These are phyloP conservation scores for Russula sp. DNA, from an alignment of 768 basidiomycete genomes.

Conservation along the genomic window DNA sequence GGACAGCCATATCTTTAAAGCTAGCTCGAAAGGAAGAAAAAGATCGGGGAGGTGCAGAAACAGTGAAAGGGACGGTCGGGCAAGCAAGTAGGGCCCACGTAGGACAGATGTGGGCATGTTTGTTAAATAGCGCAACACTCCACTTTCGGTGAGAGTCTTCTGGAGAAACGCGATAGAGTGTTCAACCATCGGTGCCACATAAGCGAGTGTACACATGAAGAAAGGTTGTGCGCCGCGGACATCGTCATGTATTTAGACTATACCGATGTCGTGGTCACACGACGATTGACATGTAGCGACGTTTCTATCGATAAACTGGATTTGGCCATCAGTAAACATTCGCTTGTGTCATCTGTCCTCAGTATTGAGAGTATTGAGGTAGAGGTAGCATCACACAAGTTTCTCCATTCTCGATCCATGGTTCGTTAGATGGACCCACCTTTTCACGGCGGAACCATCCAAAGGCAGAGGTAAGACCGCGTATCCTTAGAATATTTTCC, in stretches of 20 bases:
- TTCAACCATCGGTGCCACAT: no score
- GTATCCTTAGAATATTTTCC: no score
- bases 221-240: constrained; percentile 1
- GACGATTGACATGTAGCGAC: background rate
- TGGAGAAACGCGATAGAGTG: no score
- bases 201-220: background rate
- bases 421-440: no score
- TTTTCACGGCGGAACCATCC: no score
- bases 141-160: no score
- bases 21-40: background rate
- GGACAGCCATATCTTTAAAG: constrained; percentile 25
- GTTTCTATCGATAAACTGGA: background rate
- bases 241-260: background rate
- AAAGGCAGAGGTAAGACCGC: no score
- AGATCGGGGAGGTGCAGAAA: background rate
- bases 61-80: background rate
- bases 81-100: background rate
- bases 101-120: background rate
- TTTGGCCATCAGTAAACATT: background rate
- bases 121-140: no score
- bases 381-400: no score
- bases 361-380: no score
- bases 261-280: background rate
- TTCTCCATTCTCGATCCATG: no score
- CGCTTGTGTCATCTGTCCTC: background rate